Evolutionary conservation across 2,329 filamentous ascomycete species (phyloP).

Genomic region (Aureobasidium sp.): DNA sequence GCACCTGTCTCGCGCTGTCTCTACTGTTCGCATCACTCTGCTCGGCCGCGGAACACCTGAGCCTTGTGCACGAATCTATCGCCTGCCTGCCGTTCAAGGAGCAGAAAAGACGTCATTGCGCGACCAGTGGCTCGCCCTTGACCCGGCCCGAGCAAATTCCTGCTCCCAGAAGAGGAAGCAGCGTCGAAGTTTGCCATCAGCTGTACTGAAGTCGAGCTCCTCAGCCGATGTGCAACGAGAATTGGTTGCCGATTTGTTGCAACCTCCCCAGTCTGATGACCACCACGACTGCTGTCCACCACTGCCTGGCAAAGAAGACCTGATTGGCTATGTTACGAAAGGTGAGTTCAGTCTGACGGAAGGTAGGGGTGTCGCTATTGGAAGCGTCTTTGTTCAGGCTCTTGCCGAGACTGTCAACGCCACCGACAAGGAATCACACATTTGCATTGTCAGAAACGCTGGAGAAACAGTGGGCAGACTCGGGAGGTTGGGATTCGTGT

Average conservation of each 20-base stretch:
- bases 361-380: constrained; percentile 70
- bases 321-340: constrained; percentile 85
- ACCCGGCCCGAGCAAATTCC: constrained; percentile 27
- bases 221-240: constrained; percentile 31
- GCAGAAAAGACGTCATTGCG: constrained; percentile 42
- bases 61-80: constrained; percentile 75
- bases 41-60: constrained; percentile 62
- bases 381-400: constrained; percentile 51
- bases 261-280: constrained; percentile 25
- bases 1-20: constrained; percentile 34
- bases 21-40: constrained; percentile 61
- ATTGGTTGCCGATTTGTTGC: constrained; percentile 38
- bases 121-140: constrained; percentile 62
- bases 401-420: neutral
- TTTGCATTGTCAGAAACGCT: constrained; percentile 76
- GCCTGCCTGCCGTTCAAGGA: constrained; percentile 54
- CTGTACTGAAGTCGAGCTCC: neutral
- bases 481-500: constrained; percentile 65
- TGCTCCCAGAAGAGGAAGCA: constrained; percentile 17
- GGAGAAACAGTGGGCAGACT: constrained; percentile 74
- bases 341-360: constrained; percentile 75
- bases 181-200: constrained; percentile 21
- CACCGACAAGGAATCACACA: constrained; percentile 36
- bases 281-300: constrained; percentile 36
- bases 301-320: constrained; percentile 65